phyloP scores from a whole-genome alignment of 495 filamentous ascomycete species.

The Pseudotulostoma volvatum region DNA sequence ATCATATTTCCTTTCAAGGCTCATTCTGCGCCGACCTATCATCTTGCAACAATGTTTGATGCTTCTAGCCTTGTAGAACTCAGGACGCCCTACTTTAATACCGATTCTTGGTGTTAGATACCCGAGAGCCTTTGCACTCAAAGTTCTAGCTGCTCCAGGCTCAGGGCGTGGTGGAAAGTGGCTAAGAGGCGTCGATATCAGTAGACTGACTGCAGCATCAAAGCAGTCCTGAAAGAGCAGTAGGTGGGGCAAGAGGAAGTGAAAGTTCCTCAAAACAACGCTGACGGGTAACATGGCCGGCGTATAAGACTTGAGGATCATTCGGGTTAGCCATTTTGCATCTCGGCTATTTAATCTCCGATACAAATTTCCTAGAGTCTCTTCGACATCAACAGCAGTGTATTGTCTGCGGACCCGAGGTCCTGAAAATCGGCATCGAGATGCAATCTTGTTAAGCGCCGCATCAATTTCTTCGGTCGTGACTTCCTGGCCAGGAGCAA shows the following conservation, averaged over 20 bases:
- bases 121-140: constrained; percentile 24
- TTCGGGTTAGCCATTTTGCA: constrained; percentile 76
- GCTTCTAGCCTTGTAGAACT: constrained; percentile 58
- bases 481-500: constrained; percentile 26
- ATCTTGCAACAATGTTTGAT: constrained; percentile 61
- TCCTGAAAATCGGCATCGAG: constrained; percentile 50
- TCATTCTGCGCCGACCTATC: constrained; percentile 40
- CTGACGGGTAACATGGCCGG: constrained; percentile 39
- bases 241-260: constrained; percentile 43
- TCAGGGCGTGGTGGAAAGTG: constrained; percentile 27
- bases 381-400: constrained; percentile 25
- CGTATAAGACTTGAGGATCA: constrained; percentile 60
- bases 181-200: constrained; percentile 24
- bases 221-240: constrained; percentile 51
- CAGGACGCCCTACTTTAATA: constrained; percentile 57
- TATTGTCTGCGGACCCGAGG: constrained; percentile 38
- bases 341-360: constrained; percentile 46
- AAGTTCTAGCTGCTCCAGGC: constrained; percentile 14
- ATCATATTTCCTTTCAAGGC: constrained; percentile 70
- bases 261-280: constrained; percentile 31
- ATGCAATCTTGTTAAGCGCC: constrained; percentile 45
- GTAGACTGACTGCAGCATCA: constrained; percentile 30
- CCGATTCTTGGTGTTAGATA: constrained; percentile 46
- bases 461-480: constrained; percentile 62
- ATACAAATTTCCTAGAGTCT: constrained; percentile 38